Percentiles rank a stretch among this genome's conserved stretches.
phyloP scores from a whole-genome alignment of 495 filamentous ascomycete species.

The Neurospora hispaniola region DNA sequence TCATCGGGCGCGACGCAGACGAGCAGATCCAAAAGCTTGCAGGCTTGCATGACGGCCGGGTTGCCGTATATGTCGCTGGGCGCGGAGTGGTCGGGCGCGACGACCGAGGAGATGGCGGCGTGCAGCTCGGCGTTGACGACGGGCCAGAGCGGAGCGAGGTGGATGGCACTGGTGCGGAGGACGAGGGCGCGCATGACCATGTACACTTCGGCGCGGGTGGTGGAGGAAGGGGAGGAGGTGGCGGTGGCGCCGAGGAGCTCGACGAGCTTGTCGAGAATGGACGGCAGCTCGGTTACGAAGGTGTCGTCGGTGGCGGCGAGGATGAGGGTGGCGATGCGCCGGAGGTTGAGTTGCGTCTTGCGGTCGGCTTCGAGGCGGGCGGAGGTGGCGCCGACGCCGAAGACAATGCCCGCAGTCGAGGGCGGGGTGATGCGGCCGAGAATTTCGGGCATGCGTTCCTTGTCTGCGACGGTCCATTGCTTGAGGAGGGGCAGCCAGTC shows the following conservation, averaged over 20 bases:
- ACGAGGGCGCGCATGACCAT: slow-evolving; percentile 76
- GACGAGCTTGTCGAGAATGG: slow-evolving; percentile 70
- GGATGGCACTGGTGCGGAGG: slow-evolving; percentile 62
- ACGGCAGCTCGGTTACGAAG: slow-evolving; percentile 63
- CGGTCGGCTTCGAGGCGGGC: slow-evolving; percentile 91
- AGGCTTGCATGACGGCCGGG: slow-evolving; percentile 70
- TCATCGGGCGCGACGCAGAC: slow-evolving; percentile 84
- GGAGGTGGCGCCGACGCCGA: slow-evolving; percentile 90
- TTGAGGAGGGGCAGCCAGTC: slow-evolving; percentile 76
- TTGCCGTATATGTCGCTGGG: slow-evolving; percentile 63
- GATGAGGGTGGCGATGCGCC: slow-evolving; percentile 66
- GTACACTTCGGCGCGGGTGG: slow-evolving; percentile 78
- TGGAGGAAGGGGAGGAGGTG: slow-evolving; percentile 84
- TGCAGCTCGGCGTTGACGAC: slow-evolving; percentile 80
- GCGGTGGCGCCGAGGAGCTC: slow-evolving; percentile 80
- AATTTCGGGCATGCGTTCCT: slow-evolving; percentile 77
- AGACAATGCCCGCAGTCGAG: slow-evolving; percentile 93
- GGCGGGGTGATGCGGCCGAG: slow-evolving; percentile 69
- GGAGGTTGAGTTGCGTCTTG: slow-evolving; percentile 82
- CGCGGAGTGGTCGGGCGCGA: slow-evolving; percentile 50
- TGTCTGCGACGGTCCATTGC: slow-evolving; percentile 75
- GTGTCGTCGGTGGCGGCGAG: slow-evolving; percentile 64
- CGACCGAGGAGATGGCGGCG: slow-evolving; percentile 65
- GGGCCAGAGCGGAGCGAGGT: slow-evolving; percentile 81
- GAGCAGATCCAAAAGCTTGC: slow-evolving; percentile 80